Evolutionary conservation across 2,329 filamentous ascomycete genomes (phyloP).

Genomic region (Colletotrichum sp.): DNA sequence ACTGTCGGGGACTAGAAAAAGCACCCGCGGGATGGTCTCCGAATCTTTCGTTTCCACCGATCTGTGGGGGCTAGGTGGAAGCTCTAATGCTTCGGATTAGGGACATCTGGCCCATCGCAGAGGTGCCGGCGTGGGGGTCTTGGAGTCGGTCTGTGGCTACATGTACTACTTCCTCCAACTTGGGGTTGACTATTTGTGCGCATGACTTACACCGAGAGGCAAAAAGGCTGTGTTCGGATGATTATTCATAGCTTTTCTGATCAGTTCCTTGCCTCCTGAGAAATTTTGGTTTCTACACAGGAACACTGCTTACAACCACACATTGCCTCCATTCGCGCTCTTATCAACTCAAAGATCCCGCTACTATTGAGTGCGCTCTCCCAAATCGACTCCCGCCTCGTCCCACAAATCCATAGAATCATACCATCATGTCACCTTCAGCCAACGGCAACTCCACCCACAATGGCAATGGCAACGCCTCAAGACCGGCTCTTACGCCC

Average conservation of each 20-base stretch:
- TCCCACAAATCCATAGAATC: neutral
- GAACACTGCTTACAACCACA: neutral
- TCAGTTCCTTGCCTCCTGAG: neutral
- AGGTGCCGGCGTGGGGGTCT: slow-evolving; percentile 12
- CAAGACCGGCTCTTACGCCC: slow-evolving; percentile 6
- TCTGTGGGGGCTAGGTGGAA: slow-evolving; percentile 10
- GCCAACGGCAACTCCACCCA: neutral
- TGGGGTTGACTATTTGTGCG: neutral
- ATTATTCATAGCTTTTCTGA: neutral
- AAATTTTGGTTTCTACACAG: neutral
- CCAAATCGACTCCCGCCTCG: neutral
- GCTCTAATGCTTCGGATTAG: neutral
- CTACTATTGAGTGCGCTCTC: neutral
- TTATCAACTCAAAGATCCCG: neutral
- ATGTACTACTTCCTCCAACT: neutral
- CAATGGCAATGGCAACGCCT: neutral
- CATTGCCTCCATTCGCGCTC: neutral
- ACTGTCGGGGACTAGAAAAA: neutral
- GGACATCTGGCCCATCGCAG: neutral
- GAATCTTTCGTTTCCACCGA: neutral
- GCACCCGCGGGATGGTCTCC: slow-evolving; percentile 1
- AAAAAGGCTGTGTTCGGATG: neutral
- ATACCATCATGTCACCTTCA: slow-evolving; percentile 12
- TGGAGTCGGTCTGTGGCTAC: neutral
- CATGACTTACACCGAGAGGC: slow-evolving; percentile 1